Evolutionary conservation across 1,284 basidiomycete genomes (phyloP).

Genomic region (Cryptococcus jaspeensis): DNA sequence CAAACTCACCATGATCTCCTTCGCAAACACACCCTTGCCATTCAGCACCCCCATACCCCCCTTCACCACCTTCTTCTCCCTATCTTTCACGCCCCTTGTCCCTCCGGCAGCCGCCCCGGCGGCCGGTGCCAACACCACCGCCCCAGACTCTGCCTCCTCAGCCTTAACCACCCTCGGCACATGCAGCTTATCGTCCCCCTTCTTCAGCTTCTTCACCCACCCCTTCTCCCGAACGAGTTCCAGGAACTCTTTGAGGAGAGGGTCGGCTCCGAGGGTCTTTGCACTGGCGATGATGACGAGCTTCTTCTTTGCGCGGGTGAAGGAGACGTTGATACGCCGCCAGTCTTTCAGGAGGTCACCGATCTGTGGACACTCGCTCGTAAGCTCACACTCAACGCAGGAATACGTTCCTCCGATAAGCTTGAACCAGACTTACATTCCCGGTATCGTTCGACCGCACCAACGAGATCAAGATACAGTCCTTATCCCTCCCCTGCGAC

Average conservation of each 20-base stretch:
- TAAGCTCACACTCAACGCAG: neutral
- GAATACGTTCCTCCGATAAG: neutral
- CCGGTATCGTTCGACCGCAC: conserved; percentile 79
- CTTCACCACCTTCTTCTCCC: conserved; percentile 17
- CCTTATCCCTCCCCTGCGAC: conserved; percentile 95
- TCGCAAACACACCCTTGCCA: conserved; percentile 14
- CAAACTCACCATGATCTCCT: conserved; percentile 21
- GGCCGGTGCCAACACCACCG: neutral
- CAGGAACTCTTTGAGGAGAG: conserved; percentile 69
- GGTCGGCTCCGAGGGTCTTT: conserved; percentile 63
- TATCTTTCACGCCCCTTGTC: conserved; percentile 2
- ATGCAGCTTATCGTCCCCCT: conserved; percentile 56
- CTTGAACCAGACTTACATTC: conserved; percentile 56
- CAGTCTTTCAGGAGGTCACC: conserved; percentile 93
- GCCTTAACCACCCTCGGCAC: conserved; percentile 3
- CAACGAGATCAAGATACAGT: conserved; percentile 88
- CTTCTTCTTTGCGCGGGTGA: conserved; percentile 88
- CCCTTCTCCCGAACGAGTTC: conserved; percentile 57
- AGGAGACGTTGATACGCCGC: conserved; percentile 92
- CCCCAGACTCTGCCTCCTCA: neutral
- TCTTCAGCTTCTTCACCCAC: conserved; percentile 67
- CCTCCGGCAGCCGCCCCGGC: conserved; percentile 1
- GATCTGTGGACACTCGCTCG: conserved; percentile 55
- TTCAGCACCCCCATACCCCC: conserved; percentile 17
- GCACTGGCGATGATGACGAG: conserved; percentile 85